Conservation (phyloP, 768 basidiomycete species). For the Phaffia australis region DNA sequence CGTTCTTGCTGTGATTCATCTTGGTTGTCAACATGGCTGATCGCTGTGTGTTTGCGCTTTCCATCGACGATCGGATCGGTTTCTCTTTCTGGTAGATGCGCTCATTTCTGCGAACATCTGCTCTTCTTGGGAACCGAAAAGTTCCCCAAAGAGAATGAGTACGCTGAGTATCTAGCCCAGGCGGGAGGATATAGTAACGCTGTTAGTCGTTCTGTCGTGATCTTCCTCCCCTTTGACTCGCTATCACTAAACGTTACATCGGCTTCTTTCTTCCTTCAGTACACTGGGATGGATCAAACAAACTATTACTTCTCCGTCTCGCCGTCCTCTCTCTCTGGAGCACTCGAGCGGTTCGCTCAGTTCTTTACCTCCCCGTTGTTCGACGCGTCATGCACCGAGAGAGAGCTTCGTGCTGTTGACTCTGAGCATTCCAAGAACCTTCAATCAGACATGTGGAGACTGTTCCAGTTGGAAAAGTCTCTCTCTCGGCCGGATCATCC, state of each 20-base stretch:
- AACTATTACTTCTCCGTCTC: constrained; percentile 75
- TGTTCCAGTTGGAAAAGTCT: constrained; percentile 86
- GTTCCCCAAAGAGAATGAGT: constrained; percentile 88
- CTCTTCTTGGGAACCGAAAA: constrained; percentile 25
- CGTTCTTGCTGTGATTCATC: not conserved
- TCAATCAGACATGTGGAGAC: constrained; percentile 44
- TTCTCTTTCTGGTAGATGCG: constrained; percentile 8
- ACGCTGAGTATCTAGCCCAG: constrained; percentile 52
- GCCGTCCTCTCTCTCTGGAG: constrained; percentile 41
- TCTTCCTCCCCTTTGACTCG: not conserved
- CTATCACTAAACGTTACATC: not conserved
- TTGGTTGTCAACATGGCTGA: not conserved
- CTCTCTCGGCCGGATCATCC: constrained; percentile 66
- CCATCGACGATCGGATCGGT: no score
- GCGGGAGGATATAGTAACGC: constrained; percentile 75
- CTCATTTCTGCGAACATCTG: constrained; percentile 26
- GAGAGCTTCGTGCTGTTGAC: constrained; percentile 70
- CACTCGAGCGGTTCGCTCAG: constrained; percentile 39
- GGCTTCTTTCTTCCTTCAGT: not conserved
- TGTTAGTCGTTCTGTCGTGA: constrained; percentile 47
- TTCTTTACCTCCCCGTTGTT: constrained; percentile 96
- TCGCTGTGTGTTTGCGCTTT: no score
- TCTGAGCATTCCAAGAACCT: constrained; percentile 87
- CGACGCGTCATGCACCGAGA: constrained; percentile 64
- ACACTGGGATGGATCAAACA: constrained; percentile 63